Percentiles rank a stretch among this genome's conserved stretches.
Conservation (phyloP, 2,329 filamentous ascomycete genomes). For the Tolypocladium guangdongense region DNA sequence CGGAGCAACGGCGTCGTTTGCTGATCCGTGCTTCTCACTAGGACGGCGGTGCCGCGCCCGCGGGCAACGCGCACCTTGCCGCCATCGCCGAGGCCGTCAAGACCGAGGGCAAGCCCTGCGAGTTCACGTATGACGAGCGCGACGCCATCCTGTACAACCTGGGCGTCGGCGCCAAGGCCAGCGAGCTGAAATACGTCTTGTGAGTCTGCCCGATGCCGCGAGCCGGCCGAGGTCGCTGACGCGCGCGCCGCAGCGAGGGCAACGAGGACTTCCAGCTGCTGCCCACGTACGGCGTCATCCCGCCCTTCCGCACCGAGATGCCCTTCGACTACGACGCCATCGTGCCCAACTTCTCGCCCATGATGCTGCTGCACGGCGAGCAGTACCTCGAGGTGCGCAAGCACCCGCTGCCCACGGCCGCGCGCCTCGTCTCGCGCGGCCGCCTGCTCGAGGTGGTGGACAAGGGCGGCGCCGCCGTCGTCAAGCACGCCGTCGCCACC, state of each 20-base stretch:
- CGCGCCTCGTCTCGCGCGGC: conserved; percentile 61
- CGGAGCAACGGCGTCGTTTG: too few relatives aligned
- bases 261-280: conserved; percentile 86
- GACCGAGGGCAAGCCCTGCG: conserved; percentile 56
- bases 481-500: conserved; percentile 71
- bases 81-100: conserved; percentile 69
- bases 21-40: conserved; percentile 12
- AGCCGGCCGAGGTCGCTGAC: too few relatives aligned
- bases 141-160: conserved; percentile 95
- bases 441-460: conserved; percentile 90
- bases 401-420: conserved; percentile 81
- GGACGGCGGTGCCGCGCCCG: conserved; percentile 13
- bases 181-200: conserved; percentile 78
- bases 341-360: conserved; percentile 91
- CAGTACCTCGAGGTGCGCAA: conserved; percentile 93
- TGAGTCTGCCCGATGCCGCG: too few relatives aligned
- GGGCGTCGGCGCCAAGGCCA: conserved; percentile 83
- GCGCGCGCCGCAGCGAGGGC: conserved; percentile 69
- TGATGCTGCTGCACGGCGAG: conserved; percentile 98
- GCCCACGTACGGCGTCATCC: conserved; percentile 92
- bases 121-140: conserved; percentile 74
- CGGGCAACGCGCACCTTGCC: conserved; percentile 55
- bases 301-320: conserved; percentile 74
- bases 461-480: conserved; percentile 82
- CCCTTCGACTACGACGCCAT: conserved; percentile 74